Base-by-base conservation (phyloP, 2,329 filamentous ascomycete species). In the Pochonia chlamydosporia region DNA sequence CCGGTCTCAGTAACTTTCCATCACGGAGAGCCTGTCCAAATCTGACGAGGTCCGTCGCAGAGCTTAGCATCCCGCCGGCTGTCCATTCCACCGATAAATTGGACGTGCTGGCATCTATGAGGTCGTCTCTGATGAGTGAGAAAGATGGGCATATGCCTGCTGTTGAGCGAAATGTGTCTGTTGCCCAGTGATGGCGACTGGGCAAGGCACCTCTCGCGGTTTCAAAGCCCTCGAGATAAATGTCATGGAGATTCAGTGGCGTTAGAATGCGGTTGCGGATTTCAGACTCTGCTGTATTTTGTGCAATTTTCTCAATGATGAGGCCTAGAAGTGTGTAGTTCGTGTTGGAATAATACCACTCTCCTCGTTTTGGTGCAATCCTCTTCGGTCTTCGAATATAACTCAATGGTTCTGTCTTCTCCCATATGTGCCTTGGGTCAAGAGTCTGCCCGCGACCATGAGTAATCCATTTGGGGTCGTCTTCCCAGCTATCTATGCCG, bases 321-420 rank as follows among this genome's bases (percentile, higher is more conserved):
- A 51, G 37, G 7, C 51, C 51, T 14, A 53, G 46, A 11, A 53
- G 44, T 21, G 49, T 50, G 47, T 51, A 53, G 41, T 53, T 53
- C 10, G 47, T 49, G 20, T 53, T 53, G 5, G 51, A 33, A 13
- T 53, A 53, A 43, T 49, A 46, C 7, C 33, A 53, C 6, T 49
- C 40, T 2, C 49, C 49, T 7, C 40, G 45, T 6, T 47, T 33
- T n/a, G 51, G 51, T 18, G 51, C 51, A 1, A 42, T 49, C 24
- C 28, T 44, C 28, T 40, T 49, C 14, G 51, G 46, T 11, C 51
- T 43, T n/a, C 49, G 49, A 35, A 53, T 44, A 26, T 53, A 51
- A 8, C 49, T 41, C 24, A 53, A 43, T 11, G 51, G 46, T 28
- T 53, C 51, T n/a, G 42, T 40, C 31, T 49, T 53, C 37, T 23